Evolutionary conservation across 2,329 filamentous ascomycete genomes (phyloP).

Genomic region (Arthrobotrys megalospora): DNA sequence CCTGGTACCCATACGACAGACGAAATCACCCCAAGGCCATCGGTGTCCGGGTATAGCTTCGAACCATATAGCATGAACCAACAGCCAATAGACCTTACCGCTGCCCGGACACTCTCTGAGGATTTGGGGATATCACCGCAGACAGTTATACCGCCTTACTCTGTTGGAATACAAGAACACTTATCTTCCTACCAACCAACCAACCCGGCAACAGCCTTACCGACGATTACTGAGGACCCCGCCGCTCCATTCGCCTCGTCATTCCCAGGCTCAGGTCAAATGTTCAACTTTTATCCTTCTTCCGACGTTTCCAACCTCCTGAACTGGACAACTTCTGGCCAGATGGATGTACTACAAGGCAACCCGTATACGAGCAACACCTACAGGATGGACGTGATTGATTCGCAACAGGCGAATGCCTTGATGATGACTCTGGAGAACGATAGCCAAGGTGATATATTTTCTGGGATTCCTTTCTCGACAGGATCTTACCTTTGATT

Average conservation of each 20-base stretch:
- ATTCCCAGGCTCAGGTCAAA: constrained; percentile 49
- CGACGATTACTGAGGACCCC: constrained; percentile 46
- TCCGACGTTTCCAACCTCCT: constrained; percentile 52
- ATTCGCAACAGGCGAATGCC: constrained; percentile 57
- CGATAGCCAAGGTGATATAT: constrained; percentile 62
- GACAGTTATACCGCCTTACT: constrained; percentile 40
- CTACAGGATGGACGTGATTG: constrained; percentile 60
- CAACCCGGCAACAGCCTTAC: constrained; percentile 28
- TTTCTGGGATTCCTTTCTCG: constrained; percentile 61
- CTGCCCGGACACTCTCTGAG: constrained; percentile 45
- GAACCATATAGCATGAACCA: constrained; percentile 55
- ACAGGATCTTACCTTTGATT: constrained; percentile 62
- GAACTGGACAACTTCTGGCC: constrained; percentile 47
- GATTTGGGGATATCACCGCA: constrained; percentile 57
- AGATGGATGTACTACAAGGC: constrained; percentile 54
- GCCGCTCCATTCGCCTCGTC: constrained; percentile 26
- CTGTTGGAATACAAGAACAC: constrained; percentile 40
- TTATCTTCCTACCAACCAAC: constrained; percentile 47
- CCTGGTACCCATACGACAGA: constrained; percentile 52
- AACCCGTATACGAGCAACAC: constrained; percentile 59
- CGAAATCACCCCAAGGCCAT: constrained; percentile 53
- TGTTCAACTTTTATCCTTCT: constrained; percentile 53
- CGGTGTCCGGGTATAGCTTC: constrained; percentile 49
- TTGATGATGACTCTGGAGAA: constrained; percentile 60
- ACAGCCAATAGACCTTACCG: constrained; percentile 11